Conservation (phyloP, 2,329 filamentous ascomycete genomes). For the Zymoseptoria pseudotritici region DNA sequence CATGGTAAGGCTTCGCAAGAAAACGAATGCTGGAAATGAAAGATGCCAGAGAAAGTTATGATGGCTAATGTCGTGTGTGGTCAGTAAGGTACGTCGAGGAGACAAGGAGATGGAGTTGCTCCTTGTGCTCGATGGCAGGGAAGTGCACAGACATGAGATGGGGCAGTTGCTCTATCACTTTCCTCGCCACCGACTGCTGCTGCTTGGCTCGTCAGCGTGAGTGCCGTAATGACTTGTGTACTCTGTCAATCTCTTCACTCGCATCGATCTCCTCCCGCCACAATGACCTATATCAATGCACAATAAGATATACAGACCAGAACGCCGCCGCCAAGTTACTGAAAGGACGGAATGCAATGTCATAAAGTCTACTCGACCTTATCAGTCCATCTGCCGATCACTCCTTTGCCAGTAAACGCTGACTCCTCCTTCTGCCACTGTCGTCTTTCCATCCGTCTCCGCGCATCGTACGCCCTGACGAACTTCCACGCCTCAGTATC, state of each 20-base stretch:
- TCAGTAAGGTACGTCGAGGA: background rate
- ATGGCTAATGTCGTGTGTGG: background rate
- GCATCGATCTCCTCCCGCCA: background rate
- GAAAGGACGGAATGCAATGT: background rate
- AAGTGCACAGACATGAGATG: background rate
- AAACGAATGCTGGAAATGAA: background rate
- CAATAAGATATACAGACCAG: background rate
- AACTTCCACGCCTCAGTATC: conserved; percentile 76
- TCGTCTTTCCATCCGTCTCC: conserved; percentile 54
- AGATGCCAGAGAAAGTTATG: background rate
- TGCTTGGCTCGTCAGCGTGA: background rate
- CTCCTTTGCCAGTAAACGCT: conserved; percentile 52
- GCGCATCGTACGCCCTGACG: conserved; percentile 58
- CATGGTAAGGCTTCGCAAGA: background rate
- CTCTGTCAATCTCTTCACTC: no score
- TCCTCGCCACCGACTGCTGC: background rate
- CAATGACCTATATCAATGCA: background rate
- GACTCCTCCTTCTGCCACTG: conserved; percentile 66
- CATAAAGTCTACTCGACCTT: conserved; percentile 7
- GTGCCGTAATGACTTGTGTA: background rate
- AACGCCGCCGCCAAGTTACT: background rate
- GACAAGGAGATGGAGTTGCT: background rate
- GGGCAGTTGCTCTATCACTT: background rate
- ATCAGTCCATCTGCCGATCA: conserved; percentile 32
- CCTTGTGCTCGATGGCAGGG: background rate